These are phyloP conservation scores for Eutypa lata DNA, from an alignment of 2,329 filamentous ascomycete species.

Conservation along the genomic window DNA sequence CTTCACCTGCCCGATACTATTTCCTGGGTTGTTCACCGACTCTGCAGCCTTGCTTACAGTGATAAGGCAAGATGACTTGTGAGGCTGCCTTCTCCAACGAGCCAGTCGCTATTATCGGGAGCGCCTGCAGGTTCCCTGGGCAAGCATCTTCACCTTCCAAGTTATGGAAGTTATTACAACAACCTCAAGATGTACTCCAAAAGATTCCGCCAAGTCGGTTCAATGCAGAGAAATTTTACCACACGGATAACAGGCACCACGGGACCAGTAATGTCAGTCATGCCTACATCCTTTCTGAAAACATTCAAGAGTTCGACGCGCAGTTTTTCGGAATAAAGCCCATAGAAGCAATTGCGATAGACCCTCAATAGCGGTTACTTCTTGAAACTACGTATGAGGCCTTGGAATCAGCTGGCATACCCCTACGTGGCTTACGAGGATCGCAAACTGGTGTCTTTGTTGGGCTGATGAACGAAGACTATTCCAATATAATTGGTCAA, in stretches of 20 bases:
- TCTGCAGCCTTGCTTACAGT: no score
- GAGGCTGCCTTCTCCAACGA: conserved; percentile 14
- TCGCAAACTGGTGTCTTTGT: conserved; percentile 4
- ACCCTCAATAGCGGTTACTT: conserved; percentile 7
- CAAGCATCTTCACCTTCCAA: background rate
- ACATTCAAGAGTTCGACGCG: conserved; percentile 4
- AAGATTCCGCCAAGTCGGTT: conserved; percentile 13
- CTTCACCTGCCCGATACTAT: no score
- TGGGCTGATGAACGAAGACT: conserved; percentile 3
- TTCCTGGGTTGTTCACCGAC: no score
- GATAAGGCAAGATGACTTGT: background rate
- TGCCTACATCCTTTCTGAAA: conserved; percentile 5
- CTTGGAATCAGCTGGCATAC: conserved; percentile 1
- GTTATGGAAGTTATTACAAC: background rate
- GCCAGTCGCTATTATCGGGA: conserved; percentile 16
- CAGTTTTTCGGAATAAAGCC: conserved; percentile 6
- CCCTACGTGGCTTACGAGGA: background rate
- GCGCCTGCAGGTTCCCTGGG: background rate
- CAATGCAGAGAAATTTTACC: conserved; percentile 4
- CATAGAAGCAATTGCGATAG: conserved; percentile 1
- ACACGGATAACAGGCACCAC: conserved; percentile 4
- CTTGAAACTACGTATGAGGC: conserved; percentile 9
- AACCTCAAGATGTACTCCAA: background rate
- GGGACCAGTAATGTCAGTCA: conserved; percentile 6
- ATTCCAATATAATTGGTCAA: background rate